Base-by-base conservation (phyloP, 177 flowering plant species). In the Vitis hybrid region DNA sequence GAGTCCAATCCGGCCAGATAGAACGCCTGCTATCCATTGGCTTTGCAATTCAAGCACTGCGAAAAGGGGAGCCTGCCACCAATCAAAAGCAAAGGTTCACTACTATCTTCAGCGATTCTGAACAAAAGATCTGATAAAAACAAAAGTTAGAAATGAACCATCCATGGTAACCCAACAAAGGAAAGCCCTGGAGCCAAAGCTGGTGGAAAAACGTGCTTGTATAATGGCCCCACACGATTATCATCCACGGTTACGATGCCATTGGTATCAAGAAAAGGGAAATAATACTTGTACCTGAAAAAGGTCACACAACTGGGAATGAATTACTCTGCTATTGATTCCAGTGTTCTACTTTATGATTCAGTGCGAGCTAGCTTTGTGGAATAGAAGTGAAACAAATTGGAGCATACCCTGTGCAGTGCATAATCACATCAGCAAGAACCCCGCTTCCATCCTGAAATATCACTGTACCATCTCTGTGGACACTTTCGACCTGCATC, bases 181-280 rank as follows among this genome's bases (percentile, higher is more conserved):
- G 97, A 96, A 73, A 95, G 90, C 80, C 82, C 77, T 9, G 98
- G 97, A 19, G 95, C 93, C 75, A 93, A 77, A 8, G 62, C 55
- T 13, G 97, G 97, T 0, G 99, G 97, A 60, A 96, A 96, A 18
- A 91, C 72, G 61, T 96, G 97, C 83, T 96, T 76, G 77, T 93
- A 93, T 40, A 96, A 73, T 8, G 97, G 98, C 8, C 91, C 97
- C 12, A 93, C 98, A 52, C 94, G 83, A 65, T 88, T 93, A 72
- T 96, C 97, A 74, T 93, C 97, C 61, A 93, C 90, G 10, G 75
- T 83, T 64, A 91, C 91, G 23, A 77, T 64, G 63, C 83, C 86
- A 70, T 73, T 75, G 17, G 86, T 85, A 30, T 86, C 82, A 52
- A 93, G 92, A 71, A 96, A 93, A 54, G 97, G 97, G 71, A 91